Evolutionary conservation across 345 rosid genomes (phyloP).

Genomic region (Populus pruinosa): DNA sequence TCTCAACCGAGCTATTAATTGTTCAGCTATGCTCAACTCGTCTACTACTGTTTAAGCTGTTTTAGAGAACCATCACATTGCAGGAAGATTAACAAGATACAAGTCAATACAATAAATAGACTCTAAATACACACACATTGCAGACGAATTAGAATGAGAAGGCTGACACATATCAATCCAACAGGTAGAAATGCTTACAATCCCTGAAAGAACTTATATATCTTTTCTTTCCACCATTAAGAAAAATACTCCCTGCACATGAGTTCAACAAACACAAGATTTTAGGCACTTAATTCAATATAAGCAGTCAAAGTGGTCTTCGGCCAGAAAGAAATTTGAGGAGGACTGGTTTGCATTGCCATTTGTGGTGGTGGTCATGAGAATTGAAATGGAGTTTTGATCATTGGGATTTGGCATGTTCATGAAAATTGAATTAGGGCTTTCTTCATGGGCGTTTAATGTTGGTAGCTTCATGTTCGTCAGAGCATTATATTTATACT

Average conservation of each 20-base stretch:
- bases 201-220: conserved; percentile 3
- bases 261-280: conserved; percentile 4
- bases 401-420: conserved; percentile 16
- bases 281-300: conserved; percentile 11
- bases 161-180: background rate
- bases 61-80: background rate
- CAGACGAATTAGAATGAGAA: background rate
- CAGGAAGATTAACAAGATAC: background rate
- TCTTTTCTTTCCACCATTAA: background rate
- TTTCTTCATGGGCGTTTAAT: conserved; percentile 30
- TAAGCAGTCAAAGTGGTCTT: conserved; percentile 20
- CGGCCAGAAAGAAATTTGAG: conserved; percentile 11
- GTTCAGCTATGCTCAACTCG: background rate
- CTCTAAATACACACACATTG: background rate
- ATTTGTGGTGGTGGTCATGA: conserved; percentile 17
- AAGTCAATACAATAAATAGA: background rate
- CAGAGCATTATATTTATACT: conserved; percentile 18
- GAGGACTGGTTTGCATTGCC: conserved; percentile 23
- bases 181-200: background rate
- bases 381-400: conserved; percentile 17
- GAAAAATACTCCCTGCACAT: conserved; percentile 4
- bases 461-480: conserved; percentile 25
- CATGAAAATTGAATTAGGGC: conserved; percentile 25
- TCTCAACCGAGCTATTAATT: background rate
- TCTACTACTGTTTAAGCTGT: background rate